Evolutionary conservation across 1,139 yeast genomes (phyloP), one percentile per base, ranked within the genome.

Genomic region (Suhomyces kunorum): DNA sequence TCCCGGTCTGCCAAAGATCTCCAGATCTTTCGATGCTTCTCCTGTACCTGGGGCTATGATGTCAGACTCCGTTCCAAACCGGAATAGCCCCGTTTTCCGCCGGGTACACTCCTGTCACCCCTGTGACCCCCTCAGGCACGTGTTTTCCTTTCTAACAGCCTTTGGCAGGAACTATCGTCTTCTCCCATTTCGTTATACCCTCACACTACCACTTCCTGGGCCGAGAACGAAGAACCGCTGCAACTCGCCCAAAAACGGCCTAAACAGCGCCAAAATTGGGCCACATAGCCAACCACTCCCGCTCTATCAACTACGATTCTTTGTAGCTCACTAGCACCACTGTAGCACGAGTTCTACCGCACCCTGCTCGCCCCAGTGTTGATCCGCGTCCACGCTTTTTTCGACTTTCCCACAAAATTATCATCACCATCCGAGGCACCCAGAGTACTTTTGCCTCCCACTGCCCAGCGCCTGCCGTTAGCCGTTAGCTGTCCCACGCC

Each of bases 361-460:
- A n/a, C n/a, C 24, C 24, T n/a, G 3, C 3, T 20, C 4, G n/a
- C n/a, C 8, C 5, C 8, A 20, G 5, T 20, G n/a, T 6, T 20
- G 19, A 13, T 20, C 15, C 32, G 23, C 33, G 32, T 28, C 28
- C 38, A 34, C 32, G 32, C 28, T 16, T 34, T 34, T 34, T 34
- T 34, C 27, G 23, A 25, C 16, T 18, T 25, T 19, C 30, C 36
- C 16, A 26, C 36, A 19, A 32, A 32, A 32, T 32, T 32, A 28
- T 28, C 34, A 16, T n/a, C 14, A 14, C 22, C 32, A 20, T 22
- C 32, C 28, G 32, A 20, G 28, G 17, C 23, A 22, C 17, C 25
- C 22, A 9, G n/a, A 17, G 22, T 28, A 18, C 24, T 29, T 29
- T 19, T 11, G 18, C 24, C 6, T 29, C 8, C 14, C 13, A 6